Evolutionary conservation across 768 basidiomycete genomes (phyloP), one percentile per base, ranked within the genome.

Genomic region (Tylopilus subfusipes): DNA sequence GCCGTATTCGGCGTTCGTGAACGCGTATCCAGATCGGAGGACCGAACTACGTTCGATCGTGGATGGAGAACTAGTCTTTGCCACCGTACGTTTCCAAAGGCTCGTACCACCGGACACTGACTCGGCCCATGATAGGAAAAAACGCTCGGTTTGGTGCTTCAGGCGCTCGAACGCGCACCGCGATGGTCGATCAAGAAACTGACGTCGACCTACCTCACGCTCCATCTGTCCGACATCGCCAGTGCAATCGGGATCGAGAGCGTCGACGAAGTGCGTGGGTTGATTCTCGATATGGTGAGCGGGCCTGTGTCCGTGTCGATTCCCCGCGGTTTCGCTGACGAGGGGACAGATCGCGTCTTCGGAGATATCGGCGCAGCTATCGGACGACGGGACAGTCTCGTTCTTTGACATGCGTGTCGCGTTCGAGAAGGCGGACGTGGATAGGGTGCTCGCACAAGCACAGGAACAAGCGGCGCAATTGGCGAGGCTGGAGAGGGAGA

Each of bases 101-200:
- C 25, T 45, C 16, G 19, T 46, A 27, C 9, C 33, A n/a, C 10
- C 29, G 33, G 25, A 34, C 9, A 25, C 53, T 67, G 39, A 65
- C 50, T 51, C 22, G 13, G 24, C 6, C 31, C 6, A 50, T 30
- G 24, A 48, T 55, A 90, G 83, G 92, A 96, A 39, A 80, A 79
- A 52, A 94, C 86, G 52, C 39, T 82, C 2, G 93, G 93, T 8
- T 75, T 96, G 30, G 69, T 91, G 33, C 68, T 74, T 34, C 84
- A 85, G 56, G 87, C 82, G 2, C 72, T 91, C 27, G 79, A 80
- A 6, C 82, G 83, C 18, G 85, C 89, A 0, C 88, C 90, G 0
- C 77, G 87, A 19, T 93, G 92, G 84, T 75, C 82, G 45, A 81
- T 95, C 60, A 84, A 83, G 70, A 88, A 83, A 66, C 81, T 94